phyloP scores from a whole-genome alignment of 2,329 filamentous ascomycete genomes.

The Cladophialophora chaetospira region DNA sequence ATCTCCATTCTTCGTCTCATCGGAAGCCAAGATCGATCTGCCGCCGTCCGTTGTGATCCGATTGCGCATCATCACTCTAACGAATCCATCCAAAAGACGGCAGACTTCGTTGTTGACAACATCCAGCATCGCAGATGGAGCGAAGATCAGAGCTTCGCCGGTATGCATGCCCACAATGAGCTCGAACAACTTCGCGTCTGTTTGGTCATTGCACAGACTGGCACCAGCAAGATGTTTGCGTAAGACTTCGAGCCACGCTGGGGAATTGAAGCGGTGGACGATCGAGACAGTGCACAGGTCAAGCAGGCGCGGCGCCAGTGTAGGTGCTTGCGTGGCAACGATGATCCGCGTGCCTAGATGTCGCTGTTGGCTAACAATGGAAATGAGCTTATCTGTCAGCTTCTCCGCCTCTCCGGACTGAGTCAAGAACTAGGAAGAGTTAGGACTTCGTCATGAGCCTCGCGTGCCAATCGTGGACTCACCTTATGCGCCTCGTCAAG shows the following conservation, averaged over 20 bases:
- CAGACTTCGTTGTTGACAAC: conserved; percentile 24
- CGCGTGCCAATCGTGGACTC: conserved; percentile 12
- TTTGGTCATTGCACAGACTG: conserved; percentile 22
- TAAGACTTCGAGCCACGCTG: conserved; percentile 60
- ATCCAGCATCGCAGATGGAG: conserved; percentile 48
- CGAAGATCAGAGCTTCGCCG: conserved; percentile 55
- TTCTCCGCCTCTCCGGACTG: conserved; percentile 55
- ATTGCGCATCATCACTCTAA: conserved; percentile 44
- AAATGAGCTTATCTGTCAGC: conserved; percentile 64
- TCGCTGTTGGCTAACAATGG: conserved; percentile 68
- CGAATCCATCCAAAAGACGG: conserved; percentile 36
- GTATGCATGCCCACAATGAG: conserved; percentile 52
- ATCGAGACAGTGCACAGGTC: conserved; percentile 72
- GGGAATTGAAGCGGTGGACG: conserved; percentile 71
- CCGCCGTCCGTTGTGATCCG: conserved; percentile 51
- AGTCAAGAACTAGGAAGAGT: conserved; percentile 58
- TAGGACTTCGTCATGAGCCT: not conserved
- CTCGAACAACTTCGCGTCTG: conserved; percentile 42
- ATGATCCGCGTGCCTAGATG: conserved; percentile 68
- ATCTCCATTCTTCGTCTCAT: conserved; percentile 14
- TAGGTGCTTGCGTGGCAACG: conserved; percentile 77
- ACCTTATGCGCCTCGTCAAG: conserved; percentile 78
- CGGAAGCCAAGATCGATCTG: conserved; percentile 39
- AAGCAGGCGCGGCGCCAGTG: conserved; percentile 66
- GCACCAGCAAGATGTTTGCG: conserved; percentile 53